These are phyloP conservation scores for Dissophora globulifera DNA, from an alignment of 192 early-diverging fungal genomes.

Conservation along the genomic window DNA sequence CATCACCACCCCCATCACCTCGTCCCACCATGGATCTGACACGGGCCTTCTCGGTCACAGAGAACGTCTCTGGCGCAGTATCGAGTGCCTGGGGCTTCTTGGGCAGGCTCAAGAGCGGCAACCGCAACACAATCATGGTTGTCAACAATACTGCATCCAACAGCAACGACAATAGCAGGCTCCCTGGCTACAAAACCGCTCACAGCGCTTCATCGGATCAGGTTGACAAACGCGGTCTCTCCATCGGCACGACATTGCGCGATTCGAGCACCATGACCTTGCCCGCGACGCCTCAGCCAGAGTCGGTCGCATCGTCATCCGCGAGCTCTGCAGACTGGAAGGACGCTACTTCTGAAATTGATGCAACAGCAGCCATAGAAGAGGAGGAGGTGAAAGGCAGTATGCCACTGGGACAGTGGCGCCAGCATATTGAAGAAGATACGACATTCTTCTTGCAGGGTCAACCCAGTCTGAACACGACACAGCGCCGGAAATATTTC, in stretches of 20 bases:
- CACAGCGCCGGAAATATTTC: constrained; percentile 46
- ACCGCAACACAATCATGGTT: constrained; percentile 34
- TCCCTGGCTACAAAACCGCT: constrained; percentile 2
- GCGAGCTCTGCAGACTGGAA: constrained; percentile 10
- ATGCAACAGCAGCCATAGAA: neutral
- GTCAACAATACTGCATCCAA: constrained; percentile 14
- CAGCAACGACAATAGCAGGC: neutral
- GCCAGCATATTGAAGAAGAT: constrained; percentile 36
- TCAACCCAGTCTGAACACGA: constrained; percentile 14
- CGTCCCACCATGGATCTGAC: constrained; percentile 45
- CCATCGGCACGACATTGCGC: neutral
- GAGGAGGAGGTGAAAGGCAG: neutral
- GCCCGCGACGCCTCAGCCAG: constrained; percentile 37
- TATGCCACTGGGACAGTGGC: constrained; percentile 42
- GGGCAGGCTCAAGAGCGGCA: constrained; percentile 44
- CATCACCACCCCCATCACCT: constrained; percentile 37
- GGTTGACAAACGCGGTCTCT: constrained; percentile 15
- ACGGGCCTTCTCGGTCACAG: constrained; percentile 29
- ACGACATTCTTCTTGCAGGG: constrained; percentile 42
- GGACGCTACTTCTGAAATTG: neutral
- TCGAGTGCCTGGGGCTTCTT: constrained; percentile 52
- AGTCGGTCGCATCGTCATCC: constrained; percentile 20
- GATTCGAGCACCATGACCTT: neutral
- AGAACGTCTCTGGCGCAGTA: constrained; percentile 29
- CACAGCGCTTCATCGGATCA: constrained; percentile 31